phyloP scores from a whole-genome alignment of 805 yeast genomes.

The Metschnikowia vanudenii region DNA sequence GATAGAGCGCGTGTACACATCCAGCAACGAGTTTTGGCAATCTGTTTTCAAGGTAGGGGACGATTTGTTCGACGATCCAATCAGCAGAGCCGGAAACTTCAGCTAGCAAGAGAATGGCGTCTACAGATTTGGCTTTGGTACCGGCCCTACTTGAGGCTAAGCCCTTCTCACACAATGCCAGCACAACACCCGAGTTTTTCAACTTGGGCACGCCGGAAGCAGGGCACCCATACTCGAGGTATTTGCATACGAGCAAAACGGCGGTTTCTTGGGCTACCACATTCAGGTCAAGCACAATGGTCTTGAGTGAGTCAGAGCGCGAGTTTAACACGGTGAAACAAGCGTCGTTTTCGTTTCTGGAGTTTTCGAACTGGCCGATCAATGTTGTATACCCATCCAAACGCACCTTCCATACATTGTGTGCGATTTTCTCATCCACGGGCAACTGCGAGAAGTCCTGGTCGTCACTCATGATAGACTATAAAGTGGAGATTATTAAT shows the following conservation, averaged over 20 bases:
- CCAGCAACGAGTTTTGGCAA: slow-evolving; percentile 80
- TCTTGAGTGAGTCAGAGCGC: slow-evolving; percentile 55
- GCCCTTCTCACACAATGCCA: slow-evolving; percentile 76
- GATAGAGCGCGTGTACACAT: slow-evolving; percentile 53
- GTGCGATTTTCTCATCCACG: slow-evolving; percentile 57
- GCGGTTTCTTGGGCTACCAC: slow-evolving; percentile 93
- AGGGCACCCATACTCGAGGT: slow-evolving; percentile 56
- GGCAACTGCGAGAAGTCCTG: slow-evolving; percentile 61
- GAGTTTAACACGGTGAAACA: slow-evolving; percentile 51
- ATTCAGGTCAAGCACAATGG: slow-evolving; percentile 70
- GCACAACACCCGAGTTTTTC: slow-evolving; percentile 39
- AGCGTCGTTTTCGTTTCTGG: slow-evolving; percentile 55
- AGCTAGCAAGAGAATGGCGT: slow-evolving; percentile 58
- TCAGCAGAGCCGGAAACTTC: slow-evolving; percentile 64
- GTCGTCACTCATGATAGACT: slow-evolving; percentile 30
- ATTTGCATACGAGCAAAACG: slow-evolving; percentile 51
- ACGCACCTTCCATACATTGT: slow-evolving; percentile 76
- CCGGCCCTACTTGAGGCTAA: slow-evolving; percentile 70
- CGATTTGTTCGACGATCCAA: slow-evolving; percentile 61
- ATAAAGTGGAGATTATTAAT: neutral
- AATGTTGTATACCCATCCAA: slow-evolving; percentile 73
- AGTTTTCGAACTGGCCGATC: slow-evolving; percentile 47
- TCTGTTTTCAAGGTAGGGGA: slow-evolving; percentile 60
- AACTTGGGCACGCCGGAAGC: slow-evolving; percentile 39
- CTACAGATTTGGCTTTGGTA: slow-evolving; percentile 64